A percentile compares a stretch with the other conserved stretches of the same genome.
Evolutionary conservation across 495 filamentous ascomycete species (phyloP).

Genomic region (Darksidea phi): DNA sequence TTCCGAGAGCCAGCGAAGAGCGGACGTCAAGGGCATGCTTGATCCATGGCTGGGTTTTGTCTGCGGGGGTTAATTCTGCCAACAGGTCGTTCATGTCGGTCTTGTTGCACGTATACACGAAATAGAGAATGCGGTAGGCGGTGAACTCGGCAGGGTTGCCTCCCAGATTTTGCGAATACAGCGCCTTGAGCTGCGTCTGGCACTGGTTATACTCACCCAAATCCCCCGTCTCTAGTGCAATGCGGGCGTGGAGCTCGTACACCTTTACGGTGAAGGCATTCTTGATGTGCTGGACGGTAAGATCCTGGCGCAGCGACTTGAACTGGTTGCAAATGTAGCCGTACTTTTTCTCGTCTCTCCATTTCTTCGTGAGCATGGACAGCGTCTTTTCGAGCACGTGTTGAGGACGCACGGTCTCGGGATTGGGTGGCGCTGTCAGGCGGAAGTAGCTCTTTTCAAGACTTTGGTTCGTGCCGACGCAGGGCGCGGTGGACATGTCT

Average conservation of each 20-base stretch:
- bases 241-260: conserved; percentile 96
- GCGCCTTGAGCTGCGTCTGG: conserved; percentile 89
- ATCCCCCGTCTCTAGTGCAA: conserved; percentile 97
- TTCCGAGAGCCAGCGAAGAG: conserved; percentile 86
- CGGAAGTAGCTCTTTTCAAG: conserved; percentile 94
- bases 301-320: conserved; percentile 96
- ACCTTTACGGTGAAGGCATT: conserved; percentile 92
- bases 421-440: conserved; percentile 82
- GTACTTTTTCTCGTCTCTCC: conserved; percentile 92
- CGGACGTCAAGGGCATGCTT: conserved; percentile 90
- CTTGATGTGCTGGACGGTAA: conserved; percentile 96
- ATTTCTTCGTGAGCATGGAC: conserved; percentile 88
- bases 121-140: conserved; percentile 99
- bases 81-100: conserved; percentile 96
- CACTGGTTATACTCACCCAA: conserved; percentile 99
- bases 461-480: conserved; percentile 79
- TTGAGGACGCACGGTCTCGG: conserved; percentile 83
- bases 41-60: conserved; percentile 79
- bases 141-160: conserved; percentile 95
- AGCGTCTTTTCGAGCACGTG: conserved; percentile 76
- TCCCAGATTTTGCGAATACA: conserved; percentile 81
- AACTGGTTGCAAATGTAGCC: conserved; percentile 98
- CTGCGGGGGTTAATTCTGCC: conserved; percentile 95
- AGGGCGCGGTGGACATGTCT: conserved; percentile 66
- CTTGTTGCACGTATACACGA: conserved; percentile 97